Evolutionary conservation across 169 alveolate genomes (phyloP).

Genomic region (Toxoplasma gondii): DNA sequence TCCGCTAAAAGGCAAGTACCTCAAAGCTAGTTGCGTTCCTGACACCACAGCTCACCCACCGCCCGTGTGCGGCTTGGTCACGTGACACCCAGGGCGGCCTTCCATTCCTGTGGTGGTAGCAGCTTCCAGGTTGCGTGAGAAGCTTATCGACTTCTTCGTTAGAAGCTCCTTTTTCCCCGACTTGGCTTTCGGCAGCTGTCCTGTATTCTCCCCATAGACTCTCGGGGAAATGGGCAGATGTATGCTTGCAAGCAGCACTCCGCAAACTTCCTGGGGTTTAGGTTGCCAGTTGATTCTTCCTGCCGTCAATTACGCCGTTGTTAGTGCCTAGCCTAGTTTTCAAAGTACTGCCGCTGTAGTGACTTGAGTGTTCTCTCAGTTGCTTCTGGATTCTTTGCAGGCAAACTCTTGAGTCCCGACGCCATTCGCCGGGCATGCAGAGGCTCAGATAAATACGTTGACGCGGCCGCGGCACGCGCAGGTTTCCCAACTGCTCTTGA

Average conservation of each 20-base stretch:
- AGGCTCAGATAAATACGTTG: background rate
- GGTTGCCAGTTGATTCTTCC: background rate
- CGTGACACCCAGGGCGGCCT: no score
- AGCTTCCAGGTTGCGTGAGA: no score
- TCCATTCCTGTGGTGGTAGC: no score
- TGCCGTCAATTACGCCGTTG: no score
- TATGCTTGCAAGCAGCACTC: no score
- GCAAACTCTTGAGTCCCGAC: background rate
- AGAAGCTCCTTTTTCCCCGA: background rate
- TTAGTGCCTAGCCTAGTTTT: no score
- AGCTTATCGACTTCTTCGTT: background rate
- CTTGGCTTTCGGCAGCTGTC: background rate
- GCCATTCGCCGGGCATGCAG: background rate
- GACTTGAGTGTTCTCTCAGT: no score
- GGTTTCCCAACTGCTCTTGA: background rate
- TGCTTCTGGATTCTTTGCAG: background rate
- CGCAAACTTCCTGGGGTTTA: background rate
- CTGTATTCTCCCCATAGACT: background rate
- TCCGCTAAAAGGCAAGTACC: constrained; percentile 5
- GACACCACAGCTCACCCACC: no score
- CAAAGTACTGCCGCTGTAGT: no score
- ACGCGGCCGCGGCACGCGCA: background rate
- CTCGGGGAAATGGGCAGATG: background rate
- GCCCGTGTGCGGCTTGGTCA: no score
- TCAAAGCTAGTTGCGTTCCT: background rate